Percentiles rank a stretch among this genome's conserved stretches.
Evolutionary conservation across 2,329 filamentous ascomycete genomes (phyloP).

Genomic region (Rutstroemia sp.): DNA sequence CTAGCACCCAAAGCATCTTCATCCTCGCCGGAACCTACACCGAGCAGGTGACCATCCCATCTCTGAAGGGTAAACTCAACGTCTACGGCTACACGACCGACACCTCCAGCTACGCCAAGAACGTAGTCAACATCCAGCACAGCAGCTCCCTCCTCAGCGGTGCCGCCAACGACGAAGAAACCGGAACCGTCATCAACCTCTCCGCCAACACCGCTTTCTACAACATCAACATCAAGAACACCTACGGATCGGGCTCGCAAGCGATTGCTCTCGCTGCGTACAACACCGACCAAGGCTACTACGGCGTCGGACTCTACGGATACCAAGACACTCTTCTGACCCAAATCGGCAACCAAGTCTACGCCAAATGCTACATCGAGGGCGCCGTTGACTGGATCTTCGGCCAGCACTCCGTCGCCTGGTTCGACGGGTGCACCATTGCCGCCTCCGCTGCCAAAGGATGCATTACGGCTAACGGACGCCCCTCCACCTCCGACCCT

Average conservation of each 20-base stretch:
- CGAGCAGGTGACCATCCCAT: constrained; percentile 48
- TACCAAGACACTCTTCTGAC: constrained; percentile 49
- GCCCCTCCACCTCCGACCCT: constrained; percentile 31
- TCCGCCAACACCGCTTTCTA: constrained; percentile 47
- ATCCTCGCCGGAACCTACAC: constrained; percentile 48
- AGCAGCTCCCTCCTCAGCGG: constrained; percentile 34
- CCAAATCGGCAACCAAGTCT: constrained; percentile 46
- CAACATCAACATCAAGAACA: constrained; percentile 51
- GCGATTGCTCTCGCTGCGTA: constrained; percentile 47
- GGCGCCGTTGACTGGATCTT: constrained; percentile 56
- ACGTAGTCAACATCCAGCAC: constrained; percentile 41
- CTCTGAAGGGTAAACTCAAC: constrained; percentile 39
- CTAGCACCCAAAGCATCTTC: constrained; percentile 44
- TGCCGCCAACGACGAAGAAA: constrained; percentile 36
- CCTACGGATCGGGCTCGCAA: constrained; percentile 41
- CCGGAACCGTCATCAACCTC: constrained; percentile 26
- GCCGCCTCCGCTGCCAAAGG: constrained; percentile 35
- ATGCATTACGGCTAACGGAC: constrained; percentile 34
- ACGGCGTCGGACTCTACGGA: constrained; percentile 46
- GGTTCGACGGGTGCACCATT: constrained; percentile 37
- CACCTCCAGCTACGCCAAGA: constrained; percentile 38
- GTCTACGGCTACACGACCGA: constrained; percentile 48
- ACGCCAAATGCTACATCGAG: constrained; percentile 47
- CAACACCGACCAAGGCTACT: constrained; percentile 46
- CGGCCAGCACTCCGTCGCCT: constrained; percentile 40